phyloP scores from a whole-genome alignment of 352 stramenopile genomes.

The Pythium aristosporum region DNA sequence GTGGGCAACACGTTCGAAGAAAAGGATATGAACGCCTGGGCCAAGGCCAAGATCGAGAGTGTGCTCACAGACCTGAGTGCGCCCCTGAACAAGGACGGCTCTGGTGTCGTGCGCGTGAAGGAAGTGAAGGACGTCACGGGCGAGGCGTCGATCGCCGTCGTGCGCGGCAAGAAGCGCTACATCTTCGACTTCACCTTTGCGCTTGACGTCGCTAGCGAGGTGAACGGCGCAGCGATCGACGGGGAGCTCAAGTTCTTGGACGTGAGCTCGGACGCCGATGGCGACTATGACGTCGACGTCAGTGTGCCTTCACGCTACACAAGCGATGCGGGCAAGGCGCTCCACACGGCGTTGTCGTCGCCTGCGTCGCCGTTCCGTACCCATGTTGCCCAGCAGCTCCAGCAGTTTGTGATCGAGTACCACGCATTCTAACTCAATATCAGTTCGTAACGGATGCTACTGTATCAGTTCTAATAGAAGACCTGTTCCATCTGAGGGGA shows the following conservation, averaged over 20 bases:
- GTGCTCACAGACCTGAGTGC: slow-evolving; percentile 47
- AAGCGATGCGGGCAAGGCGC: slow-evolving; percentile 58
- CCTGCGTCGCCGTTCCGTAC: slow-evolving; percentile 57
- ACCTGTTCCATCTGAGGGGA: background rate
- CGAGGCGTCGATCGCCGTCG: slow-evolving; percentile 92
- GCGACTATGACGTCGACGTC: slow-evolving; percentile 73
- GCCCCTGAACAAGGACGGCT: slow-evolving; percentile 32
- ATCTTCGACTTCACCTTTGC: slow-evolving; percentile 84
- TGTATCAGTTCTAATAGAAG: slow-evolving; percentile 11
- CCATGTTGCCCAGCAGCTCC: slow-evolving; percentile 49
- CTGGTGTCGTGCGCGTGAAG: slow-evolving; percentile 51
- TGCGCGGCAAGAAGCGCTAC: slow-evolving; percentile 93
- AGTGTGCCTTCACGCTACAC: slow-evolving; percentile 70
- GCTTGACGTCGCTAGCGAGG: slow-evolving; percentile 26
- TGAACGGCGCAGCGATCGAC: slow-evolving; percentile 18
- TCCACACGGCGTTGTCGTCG: slow-evolving; percentile 61
- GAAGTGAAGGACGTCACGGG: slow-evolving; percentile 85
- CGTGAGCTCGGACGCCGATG: slow-evolving; percentile 74
- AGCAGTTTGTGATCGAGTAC: slow-evolving; percentile 71
- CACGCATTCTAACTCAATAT: slow-evolving; percentile 58
- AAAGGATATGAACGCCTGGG: slow-evolving; percentile 89
- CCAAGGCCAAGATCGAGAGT: slow-evolving; percentile 69
- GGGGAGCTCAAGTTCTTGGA: slow-evolving; percentile 81
- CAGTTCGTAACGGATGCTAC: slow-evolving; percentile 9
- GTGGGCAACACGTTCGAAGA: slow-evolving; percentile 93